Evolutionary conservation across 768 basidiomycete genomes (phyloP).

Genomic region (Auricularia sp.): DNA sequence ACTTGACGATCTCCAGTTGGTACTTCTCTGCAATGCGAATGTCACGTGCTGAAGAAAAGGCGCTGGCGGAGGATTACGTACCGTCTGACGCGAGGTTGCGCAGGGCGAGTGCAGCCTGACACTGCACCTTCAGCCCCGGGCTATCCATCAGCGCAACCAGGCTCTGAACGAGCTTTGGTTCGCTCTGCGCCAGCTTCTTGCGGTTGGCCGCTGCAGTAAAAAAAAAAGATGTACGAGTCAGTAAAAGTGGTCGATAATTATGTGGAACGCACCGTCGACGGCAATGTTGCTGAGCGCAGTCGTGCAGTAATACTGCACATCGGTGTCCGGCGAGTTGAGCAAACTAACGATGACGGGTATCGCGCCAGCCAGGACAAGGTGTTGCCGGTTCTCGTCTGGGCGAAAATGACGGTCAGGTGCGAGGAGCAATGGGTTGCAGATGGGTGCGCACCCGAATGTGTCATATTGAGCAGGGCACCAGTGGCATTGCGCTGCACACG

Average conservation of each 20-base stretch:
- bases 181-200: constrained; percentile 87
- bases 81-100: constrained; percentile 97
- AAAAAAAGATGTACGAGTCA: not conserved
- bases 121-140: constrained; percentile 94
- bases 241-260: not conserved
- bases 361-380: constrained; percentile 95
- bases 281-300: constrained; percentile 98
- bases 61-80: constrained; percentile 24
- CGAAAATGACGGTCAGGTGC: not conserved
- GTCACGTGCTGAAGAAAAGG: not conserved
- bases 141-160: constrained; percentile 95
- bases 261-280: constrained; percentile 61
- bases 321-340: constrained; percentile 93
- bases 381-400: constrained; percentile 93
- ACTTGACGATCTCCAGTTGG: constrained; percentile 95
- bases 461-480: constrained; percentile 97
- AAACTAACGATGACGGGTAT: constrained; percentile 94
- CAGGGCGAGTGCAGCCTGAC: constrained; percentile 92
- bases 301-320: constrained; percentile 99
- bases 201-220: constrained; percentile 45
- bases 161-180: constrained; percentile 90
- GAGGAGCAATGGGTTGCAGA: constrained; percentile 3
- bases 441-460: constrained; percentile 70
- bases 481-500: constrained; percentile 98
- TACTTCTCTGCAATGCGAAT: constrained; percentile 71